These are phyloP conservation scores for Hanseniaspora thailandica DNA, from an alignment of 805 yeast species.

Conservation along the genomic window DNA sequence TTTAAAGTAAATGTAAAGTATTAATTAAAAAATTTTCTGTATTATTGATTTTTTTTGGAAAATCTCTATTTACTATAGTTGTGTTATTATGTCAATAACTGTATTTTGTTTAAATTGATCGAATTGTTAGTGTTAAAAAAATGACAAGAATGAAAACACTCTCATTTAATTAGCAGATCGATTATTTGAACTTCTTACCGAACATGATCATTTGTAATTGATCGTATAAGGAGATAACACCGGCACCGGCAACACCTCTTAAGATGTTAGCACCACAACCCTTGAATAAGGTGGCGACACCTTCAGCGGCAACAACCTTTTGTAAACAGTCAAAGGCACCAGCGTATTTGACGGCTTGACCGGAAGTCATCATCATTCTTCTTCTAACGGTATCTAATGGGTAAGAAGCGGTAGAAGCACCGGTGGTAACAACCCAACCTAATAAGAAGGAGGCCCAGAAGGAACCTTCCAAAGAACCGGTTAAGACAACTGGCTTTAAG, in stretches of 20 bases:
- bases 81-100: not conserved
- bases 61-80: constrained; percentile 3
- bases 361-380: constrained; percentile 99
- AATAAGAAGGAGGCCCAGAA: constrained; percentile 91
- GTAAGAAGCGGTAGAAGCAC: constrained; percentile 97
- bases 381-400: constrained; percentile 99
- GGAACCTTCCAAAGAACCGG: constrained; percentile 88
- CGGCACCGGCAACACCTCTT: constrained; percentile 99
- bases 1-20: not conserved
- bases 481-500: constrained; percentile 84
- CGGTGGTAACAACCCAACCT: constrained; percentile 97
- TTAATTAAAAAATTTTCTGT: not conserved
- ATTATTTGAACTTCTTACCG: constrained; percentile 84
- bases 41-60: not conserved
- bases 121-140: not conserved
- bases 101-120: not conserved
- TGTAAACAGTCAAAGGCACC: constrained; percentile 91
- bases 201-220: constrained; percentile 88
- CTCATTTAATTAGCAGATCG: not conserved
- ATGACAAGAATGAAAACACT: not conserved
- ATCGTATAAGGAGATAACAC: constrained; percentile 96
- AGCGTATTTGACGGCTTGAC: constrained; percentile 92
- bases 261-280: constrained; percentile 99
- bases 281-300: constrained; percentile 86
- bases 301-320: constrained; percentile 91